Conservation (phyloP, 2,329 filamentous ascomycete genomes). For the Aspergillus fumigatus region DNA sequence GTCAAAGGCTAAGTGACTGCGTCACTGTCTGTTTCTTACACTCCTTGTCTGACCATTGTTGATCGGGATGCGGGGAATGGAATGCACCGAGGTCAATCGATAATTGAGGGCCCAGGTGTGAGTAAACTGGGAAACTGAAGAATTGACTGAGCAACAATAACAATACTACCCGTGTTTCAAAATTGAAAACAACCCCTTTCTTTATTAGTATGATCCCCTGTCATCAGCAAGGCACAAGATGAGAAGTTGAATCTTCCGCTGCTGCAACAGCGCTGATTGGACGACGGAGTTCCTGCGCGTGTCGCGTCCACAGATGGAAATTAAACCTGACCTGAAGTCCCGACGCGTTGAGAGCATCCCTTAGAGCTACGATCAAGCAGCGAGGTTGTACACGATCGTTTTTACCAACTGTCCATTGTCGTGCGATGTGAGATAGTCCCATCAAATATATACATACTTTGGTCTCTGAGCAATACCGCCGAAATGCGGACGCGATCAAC, state of each 20-base stretch:
- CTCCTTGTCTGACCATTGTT: not conserved
- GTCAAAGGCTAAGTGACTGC: not conserved
- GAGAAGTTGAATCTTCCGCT: conserved; percentile 18
- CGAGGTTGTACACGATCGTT: not conserved
- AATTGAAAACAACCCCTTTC: not conserved
- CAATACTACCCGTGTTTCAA: not conserved
- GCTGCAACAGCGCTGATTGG: conserved; percentile 19
- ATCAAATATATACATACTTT: not conserved
- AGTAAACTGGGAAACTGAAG: not conserved
- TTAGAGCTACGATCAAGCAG: not conserved
- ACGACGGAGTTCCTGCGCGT: conserved; percentile 21
- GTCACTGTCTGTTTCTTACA: not conserved
- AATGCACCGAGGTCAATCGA: not conserved
- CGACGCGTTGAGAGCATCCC: not conserved
- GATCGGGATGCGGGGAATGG: not conserved
- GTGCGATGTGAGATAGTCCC: not conserved
- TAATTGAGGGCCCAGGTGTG: not conserved
- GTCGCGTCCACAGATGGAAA: conserved; percentile 18
- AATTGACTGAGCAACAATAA: conserved; percentile 1
- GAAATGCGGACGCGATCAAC: conserved; percentile 27
- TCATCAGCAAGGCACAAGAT: conserved; percentile 7
- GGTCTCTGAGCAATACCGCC: not conserved
- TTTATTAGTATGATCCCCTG: not conserved
- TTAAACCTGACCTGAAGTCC: conserved; percentile 3
- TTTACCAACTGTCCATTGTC: not conserved